Base-by-base conservation (phyloP, 768 basidiomycete species). In the Kwoniella heveanensis region DNA sequence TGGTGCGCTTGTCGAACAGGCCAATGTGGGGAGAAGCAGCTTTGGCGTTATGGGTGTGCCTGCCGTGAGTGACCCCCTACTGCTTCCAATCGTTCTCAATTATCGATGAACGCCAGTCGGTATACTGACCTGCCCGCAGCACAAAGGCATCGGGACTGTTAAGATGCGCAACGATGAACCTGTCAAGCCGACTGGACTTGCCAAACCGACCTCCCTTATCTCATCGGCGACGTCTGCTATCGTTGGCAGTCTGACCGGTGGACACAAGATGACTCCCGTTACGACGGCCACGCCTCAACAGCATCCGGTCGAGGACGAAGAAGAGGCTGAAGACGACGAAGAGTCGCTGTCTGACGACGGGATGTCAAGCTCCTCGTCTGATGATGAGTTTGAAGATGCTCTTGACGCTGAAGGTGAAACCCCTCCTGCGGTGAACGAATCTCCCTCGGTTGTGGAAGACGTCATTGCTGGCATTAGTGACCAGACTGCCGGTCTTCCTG, bases 311-410 rank as follows among this genome's bases (percentile, higher is more conserved):
- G 54, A 55, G n/a, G 36, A 55, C 21, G 59, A 60, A 27, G 84
- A 83, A 0, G 85, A 85, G 44, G 82, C 80, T 3, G 81, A 82
- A 15, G 84, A 84, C 30, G 81, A 81, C 17, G 82, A 83, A 26
- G 66, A 65, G 39, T 59, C 66, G 1, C 64, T 72, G 22, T 65
- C 47, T 22, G 75, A 76, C 48, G 67, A 72, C 36, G 77, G 74
- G 9, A 56, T 74, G 27, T 68, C 73, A 2, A 67, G 62, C 37
- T 69, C 67, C 12, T 71, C 69, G n/a, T 67, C 66, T 1, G 71
- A 73, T 2, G 74, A 75, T 12, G 72, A 77, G 19, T 69, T 48
- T 21, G 74, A 73, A 48, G 67, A 69, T 57, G 69, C 70, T 8
- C 29, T 71, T 26, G 72, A 76, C 22, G 72, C 66, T 7, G 71